Percentiles rank a stretch among this genome's conserved stretches.
Conservation (phyloP, 2,329 filamentous ascomycete species). For the Penicillium brevicompactum region DNA sequence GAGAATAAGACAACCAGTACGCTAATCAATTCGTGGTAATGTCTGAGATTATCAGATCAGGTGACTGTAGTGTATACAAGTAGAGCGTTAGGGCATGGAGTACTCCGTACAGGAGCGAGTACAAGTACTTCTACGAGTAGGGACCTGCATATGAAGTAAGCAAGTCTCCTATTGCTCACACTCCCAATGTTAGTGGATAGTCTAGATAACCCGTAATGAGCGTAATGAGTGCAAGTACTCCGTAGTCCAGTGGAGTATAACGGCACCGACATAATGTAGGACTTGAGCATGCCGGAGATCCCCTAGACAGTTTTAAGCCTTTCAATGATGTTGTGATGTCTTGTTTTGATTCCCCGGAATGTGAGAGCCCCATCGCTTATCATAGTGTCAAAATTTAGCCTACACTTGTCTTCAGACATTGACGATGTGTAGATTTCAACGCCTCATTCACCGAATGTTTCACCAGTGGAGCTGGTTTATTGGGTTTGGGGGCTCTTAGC, state of each 20-base stretch:
- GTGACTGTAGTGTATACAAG: neutral
- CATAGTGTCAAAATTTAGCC: neutral
- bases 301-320: constrained; percentile 1
- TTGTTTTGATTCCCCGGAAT: constrained; percentile 15
- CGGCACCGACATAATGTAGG: neutral
- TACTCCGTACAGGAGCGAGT: too few relatives aligned
- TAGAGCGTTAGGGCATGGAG: neutral
- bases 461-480: constrained; percentile 18
- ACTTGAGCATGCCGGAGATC: neutral
- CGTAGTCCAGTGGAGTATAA: neutral
- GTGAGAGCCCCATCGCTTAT: constrained; percentile 10
- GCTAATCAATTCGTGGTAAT: neutral
- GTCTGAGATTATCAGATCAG: neutral
- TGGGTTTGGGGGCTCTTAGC: constrained; percentile 17
- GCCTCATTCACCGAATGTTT: constrained; percentile 15
- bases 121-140: too few relatives aligned
- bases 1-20: neutral
- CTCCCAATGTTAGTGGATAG: neutral
- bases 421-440: neutral
- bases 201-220: neutral
- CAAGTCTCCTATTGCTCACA: neutral
- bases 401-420: neutral
- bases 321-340: neutral
- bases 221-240: neutral
- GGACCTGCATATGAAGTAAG: neutral